These are phyloP conservation scores for Hapsidospora chrysogenum DNA, from an alignment of 495 filamentous ascomycete genomes.

Conservation along the genomic window DNA sequence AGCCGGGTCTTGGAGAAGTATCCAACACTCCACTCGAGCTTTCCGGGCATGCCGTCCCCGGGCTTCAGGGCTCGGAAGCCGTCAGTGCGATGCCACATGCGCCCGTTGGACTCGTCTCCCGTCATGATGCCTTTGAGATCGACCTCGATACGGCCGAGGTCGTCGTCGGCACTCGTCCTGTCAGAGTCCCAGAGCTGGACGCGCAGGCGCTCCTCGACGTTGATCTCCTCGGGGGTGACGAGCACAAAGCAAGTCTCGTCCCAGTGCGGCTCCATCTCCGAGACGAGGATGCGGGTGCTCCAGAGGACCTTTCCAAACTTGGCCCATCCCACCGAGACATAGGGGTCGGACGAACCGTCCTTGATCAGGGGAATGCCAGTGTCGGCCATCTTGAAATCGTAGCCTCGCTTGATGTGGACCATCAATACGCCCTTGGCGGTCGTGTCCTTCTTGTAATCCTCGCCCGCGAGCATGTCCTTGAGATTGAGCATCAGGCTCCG, in stretches of 20 bases:
- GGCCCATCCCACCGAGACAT: conserved; percentile 55
- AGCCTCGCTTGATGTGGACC: conserved; percentile 43
- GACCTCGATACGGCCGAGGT: conserved; percentile 51
- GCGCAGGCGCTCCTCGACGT: conserved; percentile 50
- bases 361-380: conserved; percentile 33
- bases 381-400: conserved; percentile 52
- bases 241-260: conserved; percentile 49
- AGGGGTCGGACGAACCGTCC: conserved; percentile 45
- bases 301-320: conserved; percentile 56
- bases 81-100: conserved; percentile 40
- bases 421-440: conserved; percentile 43
- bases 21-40: conserved; percentile 51
- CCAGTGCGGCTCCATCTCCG: conserved; percentile 50
- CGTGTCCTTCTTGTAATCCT: conserved; percentile 63
- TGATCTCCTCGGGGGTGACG: conserved; percentile 50
- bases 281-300: conserved; percentile 43
- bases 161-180: conserved; percentile 49
- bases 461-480: conserved; percentile 57
- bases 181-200: conserved; percentile 63
- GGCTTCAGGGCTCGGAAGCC: conserved; percentile 39
- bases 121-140: conserved; percentile 48
- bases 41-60: conserved; percentile 51
- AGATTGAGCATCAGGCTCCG: conserved; percentile 55
- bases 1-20: conserved; percentile 50
- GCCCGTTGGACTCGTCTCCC: conserved; percentile 29